Conservation (phyloP, 2,329 filamentous ascomycete genomes). For the Colletotrichum lupini region DNA sequence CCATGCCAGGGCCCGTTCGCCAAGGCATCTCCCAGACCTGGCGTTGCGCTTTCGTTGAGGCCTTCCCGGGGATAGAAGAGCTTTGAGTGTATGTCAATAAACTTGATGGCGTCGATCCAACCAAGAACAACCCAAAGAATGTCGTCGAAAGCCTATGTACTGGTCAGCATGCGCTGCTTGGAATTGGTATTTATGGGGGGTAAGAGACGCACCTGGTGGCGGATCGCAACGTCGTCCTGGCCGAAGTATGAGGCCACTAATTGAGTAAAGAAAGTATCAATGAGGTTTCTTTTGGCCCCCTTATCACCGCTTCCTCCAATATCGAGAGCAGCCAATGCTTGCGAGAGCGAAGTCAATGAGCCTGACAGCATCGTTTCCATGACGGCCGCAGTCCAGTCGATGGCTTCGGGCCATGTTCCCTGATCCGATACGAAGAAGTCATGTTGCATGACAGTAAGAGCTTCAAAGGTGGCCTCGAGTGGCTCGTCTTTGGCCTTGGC, state of each 20-base stretch:
- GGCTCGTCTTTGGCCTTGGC: conserved; percentile 38
- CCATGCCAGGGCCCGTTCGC: conserved; percentile 76
- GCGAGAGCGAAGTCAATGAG: conserved; percentile 76
- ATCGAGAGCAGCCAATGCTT: conserved; percentile 57
- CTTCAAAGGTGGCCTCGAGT: conserved; percentile 66
- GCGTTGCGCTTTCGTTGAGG: conserved; percentile 39
- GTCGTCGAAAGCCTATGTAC: conserved; percentile 83
- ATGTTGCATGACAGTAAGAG: conserved; percentile 80
- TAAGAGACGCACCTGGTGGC: conserved; percentile 59
- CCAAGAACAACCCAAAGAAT: conserved; percentile 95
- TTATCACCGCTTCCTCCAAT: conserved; percentile 49
- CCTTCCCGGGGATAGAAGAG: conserved; percentile 63
- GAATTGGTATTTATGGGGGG: background rate
- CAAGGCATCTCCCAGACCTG: conserved; percentile 45
- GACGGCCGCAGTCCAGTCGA: conserved; percentile 95
- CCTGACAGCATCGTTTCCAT: conserved; percentile 83
- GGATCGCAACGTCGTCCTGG: conserved; percentile 80
- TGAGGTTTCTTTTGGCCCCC: conserved; percentile 77
- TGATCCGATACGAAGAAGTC: conserved; percentile 81
- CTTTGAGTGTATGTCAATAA: conserved; percentile 76
- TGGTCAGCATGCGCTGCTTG: conserved; percentile 16
- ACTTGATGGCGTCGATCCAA: conserved; percentile 86
- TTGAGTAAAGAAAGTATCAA: conserved; percentile 85
- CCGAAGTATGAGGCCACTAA: conserved; percentile 84
- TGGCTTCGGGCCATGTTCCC: conserved; percentile 85